Evolutionary conservation across 176 grass and related monocot genomes (phyloP).

Genomic region (Ensete glaucum): DNA sequence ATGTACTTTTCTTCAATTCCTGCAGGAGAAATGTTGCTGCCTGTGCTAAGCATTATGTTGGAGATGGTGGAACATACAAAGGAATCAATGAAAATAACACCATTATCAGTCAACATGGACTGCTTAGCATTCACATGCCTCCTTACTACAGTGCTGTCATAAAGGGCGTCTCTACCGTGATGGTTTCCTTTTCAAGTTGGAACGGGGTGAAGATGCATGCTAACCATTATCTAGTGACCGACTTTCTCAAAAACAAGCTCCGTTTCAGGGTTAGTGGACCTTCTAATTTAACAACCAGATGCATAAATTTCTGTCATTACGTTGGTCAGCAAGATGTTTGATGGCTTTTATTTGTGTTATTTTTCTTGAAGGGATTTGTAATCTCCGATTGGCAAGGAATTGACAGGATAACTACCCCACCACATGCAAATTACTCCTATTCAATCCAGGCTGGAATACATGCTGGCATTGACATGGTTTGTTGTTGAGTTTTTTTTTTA

Average conservation of each 20-base stretch:
- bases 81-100: constrained; percentile 1
- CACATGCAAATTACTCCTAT: neutral
- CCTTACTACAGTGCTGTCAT: neutral
- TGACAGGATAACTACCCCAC: neutral
- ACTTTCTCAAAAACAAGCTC: neutral
- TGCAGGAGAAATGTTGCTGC: constrained; percentile 5
- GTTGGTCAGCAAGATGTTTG: too few relatives aligned
- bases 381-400: neutral
- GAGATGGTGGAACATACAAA: neutral
- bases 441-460: neutral
- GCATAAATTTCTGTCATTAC: too few relatives aligned
- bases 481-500: neutral
- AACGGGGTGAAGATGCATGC: constrained; percentile 2
- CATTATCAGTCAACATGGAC: neutral
- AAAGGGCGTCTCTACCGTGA: neutral
- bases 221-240: neutral
- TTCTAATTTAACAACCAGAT: too few relatives aligned
- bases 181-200: constrained; percentile 1
- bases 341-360: neutral
- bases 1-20: too few relatives aligned
- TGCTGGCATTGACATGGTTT: neutral
- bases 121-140: neutral
- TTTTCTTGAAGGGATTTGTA: neutral
- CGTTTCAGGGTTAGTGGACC: neutral
- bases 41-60: neutral